Base-by-base conservation (phyloP, 2,329 filamentous ascomycete genomes). In the Calonectria henricotiae region DNA sequence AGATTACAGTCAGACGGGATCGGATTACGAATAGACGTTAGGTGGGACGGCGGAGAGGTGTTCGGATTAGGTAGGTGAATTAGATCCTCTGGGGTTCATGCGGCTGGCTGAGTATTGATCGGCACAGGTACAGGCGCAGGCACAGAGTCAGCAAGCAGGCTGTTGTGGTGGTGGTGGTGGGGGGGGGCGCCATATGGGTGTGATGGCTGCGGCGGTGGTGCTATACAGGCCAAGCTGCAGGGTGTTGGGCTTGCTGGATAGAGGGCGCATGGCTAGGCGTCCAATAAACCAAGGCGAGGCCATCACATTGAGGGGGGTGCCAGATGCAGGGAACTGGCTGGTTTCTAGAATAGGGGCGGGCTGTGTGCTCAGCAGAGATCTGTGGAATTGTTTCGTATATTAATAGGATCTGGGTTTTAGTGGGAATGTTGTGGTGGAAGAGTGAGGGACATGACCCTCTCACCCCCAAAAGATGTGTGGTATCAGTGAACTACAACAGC, bases 1-100 rank as follows among this genome's bases (percentile, higher is more conserved):
- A 37, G 35, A 11, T 5, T 12, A 23, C n/a, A 46, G 43, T 46
- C n/a, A 46, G 43, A 46, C 43, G n/a, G 43, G n/a, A 46, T 46
- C 43, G n/a, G 43, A 46, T 23, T 23, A 46, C 43, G 43, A 5
- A 20, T n/a, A 46, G 43, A 9, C 43, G n/a, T 46, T n/a, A 39
- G 35, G 51, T 39, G 51, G 51, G 32, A 39, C 32, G 35, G 51
- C 51, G 51, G 51, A 17, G 32, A 37, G 12, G 32, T 15, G n/a
- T 39, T 43, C 51, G 51, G 51, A 58, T 58, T 39, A 39, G 51
- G 51, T 37, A 58, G 51, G 51, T 58, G 32, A 58, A 17, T 23
- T 37, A 27, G 37, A 39, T 23, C 51, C 32, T 25, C 5, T 39
- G 35, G 32, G 51, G 39, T 58, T 58, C 51, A 58, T 58, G 51